Conservation (phyloP, 257 asterid species). For the Solanum corneliomulleri region DNA sequence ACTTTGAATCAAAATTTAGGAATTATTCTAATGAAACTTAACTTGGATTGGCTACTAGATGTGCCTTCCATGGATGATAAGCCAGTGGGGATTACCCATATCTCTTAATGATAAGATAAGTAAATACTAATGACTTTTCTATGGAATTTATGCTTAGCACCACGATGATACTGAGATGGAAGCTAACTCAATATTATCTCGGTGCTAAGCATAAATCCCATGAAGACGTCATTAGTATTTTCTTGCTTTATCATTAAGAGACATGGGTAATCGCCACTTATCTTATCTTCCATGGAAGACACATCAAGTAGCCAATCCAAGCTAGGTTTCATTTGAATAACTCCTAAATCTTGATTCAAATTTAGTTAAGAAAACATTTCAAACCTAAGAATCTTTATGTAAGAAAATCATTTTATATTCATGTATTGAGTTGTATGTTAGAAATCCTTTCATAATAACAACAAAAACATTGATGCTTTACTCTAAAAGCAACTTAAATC, state of each 20-base stretch:
- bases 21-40: no score
- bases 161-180: no score
- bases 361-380: background rate
- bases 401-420: no score
- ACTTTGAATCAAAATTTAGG: no score
- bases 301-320: background rate
- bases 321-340: background rate
- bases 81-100: no score
- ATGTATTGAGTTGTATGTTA: background rate
- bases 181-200: no score
- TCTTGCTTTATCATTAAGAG: background rate
- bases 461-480: background rate
- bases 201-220: background rate
- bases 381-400: background rate
- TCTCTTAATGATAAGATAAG: no score
- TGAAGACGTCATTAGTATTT: background rate
- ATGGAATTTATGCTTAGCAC: no score
- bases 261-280: background rate
- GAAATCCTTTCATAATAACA: background rate
- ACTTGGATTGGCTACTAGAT: no score
- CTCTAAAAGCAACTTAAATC: no score
- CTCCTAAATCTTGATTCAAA: background rate
- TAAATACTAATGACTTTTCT: no score
- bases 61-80: no score
- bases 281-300: background rate